phyloP scores from a whole-genome alignment of 1,284 basidiomycete species.

The Malassezia furfur region DNA sequence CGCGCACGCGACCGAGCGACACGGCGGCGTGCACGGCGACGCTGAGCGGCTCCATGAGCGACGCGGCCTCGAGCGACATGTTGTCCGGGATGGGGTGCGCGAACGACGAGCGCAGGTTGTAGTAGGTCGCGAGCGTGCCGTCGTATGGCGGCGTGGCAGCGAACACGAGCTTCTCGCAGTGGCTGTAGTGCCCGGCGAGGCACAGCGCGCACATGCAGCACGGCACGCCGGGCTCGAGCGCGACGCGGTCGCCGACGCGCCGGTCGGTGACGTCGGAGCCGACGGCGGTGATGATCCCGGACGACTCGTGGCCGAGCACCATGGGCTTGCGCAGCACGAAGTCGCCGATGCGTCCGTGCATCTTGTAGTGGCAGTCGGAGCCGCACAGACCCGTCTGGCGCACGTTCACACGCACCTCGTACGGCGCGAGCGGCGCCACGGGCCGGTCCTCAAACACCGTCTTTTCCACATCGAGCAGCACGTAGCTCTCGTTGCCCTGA shows the following conservation, averaged over 20 bases:
- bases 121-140: slow-evolving; percentile 68
- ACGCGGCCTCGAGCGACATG: slow-evolving; percentile 51
- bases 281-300: slow-evolving; percentile 56
- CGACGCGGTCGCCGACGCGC: slow-evolving; percentile 74
- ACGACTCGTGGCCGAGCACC: slow-evolving; percentile 61
- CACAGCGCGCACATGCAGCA: slow-evolving; percentile 60
- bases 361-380: slow-evolving; percentile 55
- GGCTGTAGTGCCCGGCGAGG: slow-evolving; percentile 46
- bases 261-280: slow-evolving; percentile 63
- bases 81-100: slow-evolving; percentile 49
- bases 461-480: slow-evolving; percentile 64
- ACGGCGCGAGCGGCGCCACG: slow-evolving; percentile 56
- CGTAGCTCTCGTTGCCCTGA: slow-evolving; percentile 62
- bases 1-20: slow-evolving; percentile 63
- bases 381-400: slow-evolving; percentile 74
- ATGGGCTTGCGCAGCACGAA: slow-evolving; percentile 69
- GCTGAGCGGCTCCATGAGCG: slow-evolving; percentile 79
- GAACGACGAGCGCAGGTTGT: slow-evolving; percentile 43
- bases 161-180: slow-evolving; percentile 62
- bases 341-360: slow-evolving; percentile 52
- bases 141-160: slow-evolving; percentile 83
- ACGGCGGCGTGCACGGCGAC: slow-evolving; percentile 82
- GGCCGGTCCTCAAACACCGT: slow-evolving; percentile 66
- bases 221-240: slow-evolving; percentile 69
- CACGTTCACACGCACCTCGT: slow-evolving; percentile 78